Conservation (phyloP, 108 stramenopile species). For the Skeletonema potamos region DNA sequence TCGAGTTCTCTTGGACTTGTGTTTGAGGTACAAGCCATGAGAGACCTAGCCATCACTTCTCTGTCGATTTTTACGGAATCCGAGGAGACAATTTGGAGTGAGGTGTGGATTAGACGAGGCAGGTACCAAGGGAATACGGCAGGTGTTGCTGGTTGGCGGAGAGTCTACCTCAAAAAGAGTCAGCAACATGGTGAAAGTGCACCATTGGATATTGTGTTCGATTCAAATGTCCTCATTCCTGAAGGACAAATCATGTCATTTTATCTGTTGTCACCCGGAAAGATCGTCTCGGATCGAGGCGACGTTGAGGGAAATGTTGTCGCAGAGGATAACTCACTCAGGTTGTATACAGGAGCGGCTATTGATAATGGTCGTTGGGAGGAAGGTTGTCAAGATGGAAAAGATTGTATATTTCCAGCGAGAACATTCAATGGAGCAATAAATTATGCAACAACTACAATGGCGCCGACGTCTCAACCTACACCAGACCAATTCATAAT, state of each 20-base stretch:
- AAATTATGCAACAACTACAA: background rate
- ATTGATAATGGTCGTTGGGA: background rate
- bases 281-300: background rate
- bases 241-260: background rate
- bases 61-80: background rate
- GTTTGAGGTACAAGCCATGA: background rate
- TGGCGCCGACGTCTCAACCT: background rate
- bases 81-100: background rate
- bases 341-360: background rate
- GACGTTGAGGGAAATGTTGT: background rate
- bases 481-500: background rate
- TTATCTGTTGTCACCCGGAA: background rate
- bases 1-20: background rate
- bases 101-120: background rate
- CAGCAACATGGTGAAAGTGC: background rate
- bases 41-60: background rate
- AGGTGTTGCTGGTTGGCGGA: background rate
- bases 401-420: background rate
- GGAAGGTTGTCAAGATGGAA: background rate
- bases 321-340: background rate
- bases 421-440: background rate
- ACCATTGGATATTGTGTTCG: background rate
- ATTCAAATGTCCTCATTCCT: background rate
- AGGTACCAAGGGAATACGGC: background rate
- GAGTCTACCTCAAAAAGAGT: background rate